Evolutionary conservation across 495 filamentous ascomycete genomes (phyloP).

Genomic region (Talaromyces borbonicus): DNA sequence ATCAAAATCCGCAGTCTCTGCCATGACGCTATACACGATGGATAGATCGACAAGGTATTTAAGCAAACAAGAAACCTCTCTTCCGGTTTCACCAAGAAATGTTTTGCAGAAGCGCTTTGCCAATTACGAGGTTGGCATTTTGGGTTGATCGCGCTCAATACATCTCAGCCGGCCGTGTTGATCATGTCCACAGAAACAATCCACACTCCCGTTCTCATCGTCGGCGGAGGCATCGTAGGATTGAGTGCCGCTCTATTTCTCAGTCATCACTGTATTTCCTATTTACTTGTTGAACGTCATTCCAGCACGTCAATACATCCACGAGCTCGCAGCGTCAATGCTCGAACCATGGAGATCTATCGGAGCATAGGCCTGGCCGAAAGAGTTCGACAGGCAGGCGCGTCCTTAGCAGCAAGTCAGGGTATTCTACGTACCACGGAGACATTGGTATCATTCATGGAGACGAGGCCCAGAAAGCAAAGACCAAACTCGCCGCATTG

Average conservation of each 20-base stretch:
- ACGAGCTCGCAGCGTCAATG: slow-evolving; percentile 19
- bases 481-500: background rate
- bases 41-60: too few relatives aligned
- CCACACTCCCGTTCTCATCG: slow-evolving; percentile 11
- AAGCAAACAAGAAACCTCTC: too few relatives aligned
- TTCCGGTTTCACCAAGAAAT: too few relatives aligned
- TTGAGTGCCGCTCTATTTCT: slow-evolving; percentile 17
- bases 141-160: too few relatives aligned
- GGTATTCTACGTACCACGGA: slow-evolving; percentile 13
- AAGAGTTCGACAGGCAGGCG: slow-evolving; percentile 5
- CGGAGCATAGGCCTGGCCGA: slow-evolving; percentile 12
- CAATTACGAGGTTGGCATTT: too few relatives aligned
- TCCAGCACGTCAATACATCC: slow-evolving; percentile 17
- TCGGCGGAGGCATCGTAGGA: slow-evolving; percentile 20
- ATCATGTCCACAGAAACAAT: slow-evolving; percentile 2
- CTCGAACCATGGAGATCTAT: slow-evolving; percentile 18
- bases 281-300: slow-evolving; percentile 16
- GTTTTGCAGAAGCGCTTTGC: too few relatives aligned
- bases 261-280: slow-evolving; percentile 12
- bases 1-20: too few relatives aligned
- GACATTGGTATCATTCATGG: slow-evolving; percentile 16
- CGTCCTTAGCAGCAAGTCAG: slow-evolving; percentile 8
- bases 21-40: too few relatives aligned
- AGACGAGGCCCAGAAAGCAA: slow-evolving; percentile 9
- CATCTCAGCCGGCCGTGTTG: too few relatives aligned